phyloP scores from a whole-genome alignment of 805 yeast genomes.

The Scheffersomyces spartinae region DNA sequence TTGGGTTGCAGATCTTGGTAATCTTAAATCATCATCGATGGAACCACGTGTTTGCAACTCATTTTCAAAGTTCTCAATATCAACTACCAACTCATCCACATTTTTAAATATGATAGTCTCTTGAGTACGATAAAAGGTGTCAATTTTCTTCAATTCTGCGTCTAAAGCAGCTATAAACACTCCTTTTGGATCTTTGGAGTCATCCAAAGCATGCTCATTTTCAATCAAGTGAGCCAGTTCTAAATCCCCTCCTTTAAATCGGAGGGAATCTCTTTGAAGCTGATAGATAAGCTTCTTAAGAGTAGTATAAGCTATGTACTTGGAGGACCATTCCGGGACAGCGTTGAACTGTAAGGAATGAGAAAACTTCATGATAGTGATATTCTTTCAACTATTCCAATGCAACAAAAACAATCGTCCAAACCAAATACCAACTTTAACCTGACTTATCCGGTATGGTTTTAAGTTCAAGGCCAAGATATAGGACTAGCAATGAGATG shows the following conservation, averaged over 20 bases:
- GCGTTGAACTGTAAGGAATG: slow-evolving; percentile 94
- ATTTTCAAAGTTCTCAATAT: slow-evolving; percentile 49
- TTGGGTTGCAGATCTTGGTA: too few relatives aligned
- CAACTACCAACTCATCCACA: slow-evolving; percentile 46
- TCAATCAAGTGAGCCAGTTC: slow-evolving; percentile 18
- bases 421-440: too few relatives aligned
- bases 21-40: neutral
- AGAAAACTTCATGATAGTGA: slow-evolving; percentile 69
- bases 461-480: too few relatives aligned
- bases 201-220: slow-evolving; percentile 11
- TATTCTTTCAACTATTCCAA: slow-evolving; percentile 1
- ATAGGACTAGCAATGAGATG: too few relatives aligned
- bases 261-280: slow-evolving; percentile 54
- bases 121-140: slow-evolving; percentile 57
- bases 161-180: slow-evolving; percentile 68
- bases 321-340: slow-evolving; percentile 95
- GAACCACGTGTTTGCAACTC: slow-evolving; percentile 11
- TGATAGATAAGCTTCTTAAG: slow-evolving; percentile 76
- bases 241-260: slow-evolving; percentile 8
- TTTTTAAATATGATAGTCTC: slow-evolving; percentile 46
- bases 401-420: too few relatives aligned
- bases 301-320: slow-evolving; percentile 82
- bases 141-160: slow-evolving; percentile 65
- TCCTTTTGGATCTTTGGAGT: slow-evolving; percentile 33
- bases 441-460: too few relatives aligned